These are phyloP conservation scores for Gigaspora rosea DNA, from an alignment of 192 early-diverging fungal genomes.

Conservation along the genomic window DNA sequence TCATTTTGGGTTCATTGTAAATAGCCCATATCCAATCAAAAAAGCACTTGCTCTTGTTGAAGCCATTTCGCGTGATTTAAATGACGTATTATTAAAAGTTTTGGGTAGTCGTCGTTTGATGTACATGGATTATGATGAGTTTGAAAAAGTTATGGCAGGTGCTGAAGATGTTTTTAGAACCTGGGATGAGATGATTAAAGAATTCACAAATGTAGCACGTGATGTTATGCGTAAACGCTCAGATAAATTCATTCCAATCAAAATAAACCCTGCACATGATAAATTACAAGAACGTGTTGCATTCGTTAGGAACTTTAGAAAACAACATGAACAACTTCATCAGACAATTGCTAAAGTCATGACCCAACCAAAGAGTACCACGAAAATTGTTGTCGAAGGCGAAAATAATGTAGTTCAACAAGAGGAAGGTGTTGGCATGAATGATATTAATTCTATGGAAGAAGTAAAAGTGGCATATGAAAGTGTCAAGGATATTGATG, in stretches of 20 bases:
- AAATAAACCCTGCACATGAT: slow-evolving; percentile 88
- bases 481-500: slow-evolving; percentile 88
- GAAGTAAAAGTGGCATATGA: slow-evolving; percentile 92
- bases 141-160: slow-evolving; percentile 81
- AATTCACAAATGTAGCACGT: slow-evolving; percentile 93
- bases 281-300: slow-evolving; percentile 91
- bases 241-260: slow-evolving; percentile 96
- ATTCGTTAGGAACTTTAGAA: slow-evolving; percentile 90
- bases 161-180: slow-evolving; percentile 86
- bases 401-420: slow-evolving; percentile 43
- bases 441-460: slow-evolving; percentile 78
- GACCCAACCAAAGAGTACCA: slow-evolving; percentile 57
- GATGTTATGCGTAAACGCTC: slow-evolving; percentile 86
- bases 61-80: slow-evolving; percentile 93
- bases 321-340: slow-evolving; percentile 98
- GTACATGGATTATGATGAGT: slow-evolving; percentile 91
- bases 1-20: not conserved
- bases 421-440: slow-evolving; percentile 55
- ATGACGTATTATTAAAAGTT: slow-evolving; percentile 88
- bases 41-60: slow-evolving; percentile 92
- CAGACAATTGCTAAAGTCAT: slow-evolving; percentile 95
- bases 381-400: slow-evolving; percentile 40
- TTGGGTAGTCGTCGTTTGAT: slow-evolving; percentile 88
- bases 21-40: slow-evolving; percentile 80
- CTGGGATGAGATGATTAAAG: slow-evolving; percentile 96